Base-by-base conservation (phyloP, 1,139 yeast genomes). In the Casaregolazyma lundiana region DNA sequence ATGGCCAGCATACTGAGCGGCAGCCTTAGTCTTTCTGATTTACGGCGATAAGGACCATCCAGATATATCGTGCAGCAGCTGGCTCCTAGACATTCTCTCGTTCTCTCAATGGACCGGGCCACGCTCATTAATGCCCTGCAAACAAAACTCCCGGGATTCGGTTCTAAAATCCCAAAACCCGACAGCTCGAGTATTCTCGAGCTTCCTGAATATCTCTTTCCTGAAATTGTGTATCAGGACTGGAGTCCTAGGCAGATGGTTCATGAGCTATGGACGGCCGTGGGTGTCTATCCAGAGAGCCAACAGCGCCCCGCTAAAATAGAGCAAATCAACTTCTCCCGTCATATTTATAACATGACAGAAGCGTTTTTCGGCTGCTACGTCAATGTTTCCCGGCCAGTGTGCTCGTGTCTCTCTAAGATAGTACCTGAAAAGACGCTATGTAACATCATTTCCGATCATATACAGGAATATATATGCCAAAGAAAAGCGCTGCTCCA, bases 291-390 rank as follows among this genome's bases (percentile, higher is more conserved):
- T 2, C 32, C 11, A 6, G 15, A 26, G 15, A n/a, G n/a, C n/a
- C 15, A 26, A 11, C 11, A 26, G 13, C 13, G 15, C 32, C 32
- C 32, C 32, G 13, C 6, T 2, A 26, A 26, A 11, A 5, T n/a
- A n/a, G 32, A 26, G 15, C 32, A 26, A 20, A 13, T 19, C n/a
- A 40, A 11, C 18, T 40, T 40, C 19, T 35, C 45, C 5, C 26
- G 36, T 4, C 41, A 39, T 11, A 24, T 42, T 3, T 42, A 34
- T 5, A 18, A 26, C 24, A 35, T 22, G 9, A 35, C 30, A 2
- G 47, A 44, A 13, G 43, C 47, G 1, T 41, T 24, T 21, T 26
- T 37, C 20, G 47, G 41, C 20, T 41, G 47, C 19, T 44, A 44
- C 29, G 47, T 21, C 22, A 44, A 44, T 24, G 41, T 44, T 4